Conservation (phyloP, 2,329 filamentous ascomycete species). For the Talaromyces sp. region DNA sequence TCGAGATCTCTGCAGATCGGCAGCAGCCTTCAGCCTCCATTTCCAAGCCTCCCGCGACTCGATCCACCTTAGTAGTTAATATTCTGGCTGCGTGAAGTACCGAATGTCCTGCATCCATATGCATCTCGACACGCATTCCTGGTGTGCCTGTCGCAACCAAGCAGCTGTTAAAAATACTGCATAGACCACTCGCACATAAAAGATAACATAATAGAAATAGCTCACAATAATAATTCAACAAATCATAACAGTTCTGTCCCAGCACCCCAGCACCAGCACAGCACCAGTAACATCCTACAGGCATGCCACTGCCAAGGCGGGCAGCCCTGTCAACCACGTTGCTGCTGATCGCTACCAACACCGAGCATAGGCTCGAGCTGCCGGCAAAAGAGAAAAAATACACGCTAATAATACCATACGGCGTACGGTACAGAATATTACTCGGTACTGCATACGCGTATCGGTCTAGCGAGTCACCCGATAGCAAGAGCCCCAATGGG, state of each 20-base stretch:
- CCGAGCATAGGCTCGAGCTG: not conserved
- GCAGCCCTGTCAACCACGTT: conserved; percentile 13
- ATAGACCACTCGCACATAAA: not conserved
- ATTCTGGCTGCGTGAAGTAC: not conserved
- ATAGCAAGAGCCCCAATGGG: not conserved
- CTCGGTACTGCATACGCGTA: not conserved
- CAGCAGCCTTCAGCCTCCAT: not conserved
- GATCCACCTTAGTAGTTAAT: not conserved
- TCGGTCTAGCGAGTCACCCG: not conserved
- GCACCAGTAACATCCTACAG: too few relatives aligned
- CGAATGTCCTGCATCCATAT: too few relatives aligned
- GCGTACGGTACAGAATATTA: not conserved
- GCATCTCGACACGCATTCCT: not conserved
- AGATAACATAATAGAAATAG: not conserved
- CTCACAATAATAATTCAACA: too few relatives aligned
- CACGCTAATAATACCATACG: not conserved
- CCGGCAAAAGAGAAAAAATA: not conserved
- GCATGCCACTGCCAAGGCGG: not conserved
- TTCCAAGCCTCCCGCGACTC: not conserved
- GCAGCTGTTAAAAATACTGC: not conserved
- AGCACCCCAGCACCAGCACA: too few relatives aligned
- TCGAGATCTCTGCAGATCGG: not conserved
- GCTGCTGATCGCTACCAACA: conserved; percentile 5
- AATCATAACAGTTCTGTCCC: too few relatives aligned
- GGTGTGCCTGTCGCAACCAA: not conserved